Evolutionary conservation across 179 eudicot species (phyloP).

Genomic region (Sideroxylon spinosum): DNA sequence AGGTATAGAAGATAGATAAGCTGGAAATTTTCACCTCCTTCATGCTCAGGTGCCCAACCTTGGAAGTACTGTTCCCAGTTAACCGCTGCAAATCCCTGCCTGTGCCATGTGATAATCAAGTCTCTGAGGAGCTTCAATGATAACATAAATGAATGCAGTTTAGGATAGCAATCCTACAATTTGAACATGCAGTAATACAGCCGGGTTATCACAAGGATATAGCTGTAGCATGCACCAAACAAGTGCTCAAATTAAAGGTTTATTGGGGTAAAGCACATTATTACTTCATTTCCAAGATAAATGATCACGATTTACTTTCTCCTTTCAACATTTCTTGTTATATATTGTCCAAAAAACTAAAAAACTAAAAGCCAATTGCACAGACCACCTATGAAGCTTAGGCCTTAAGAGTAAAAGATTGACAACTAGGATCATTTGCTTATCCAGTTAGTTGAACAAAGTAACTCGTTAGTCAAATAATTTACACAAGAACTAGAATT

Average conservation of each 20-base stretch:
- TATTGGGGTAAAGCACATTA: not conserved
- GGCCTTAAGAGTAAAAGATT: too few species aligned
- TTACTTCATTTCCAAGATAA: not conserved
- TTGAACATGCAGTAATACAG: not conserved
- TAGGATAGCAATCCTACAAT: not conserved
- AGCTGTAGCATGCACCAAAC: not conserved
- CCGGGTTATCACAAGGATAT: not conserved
- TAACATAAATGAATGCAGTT: not conserved
- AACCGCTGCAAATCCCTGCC: conserved; percentile 97
- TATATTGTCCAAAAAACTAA: not conserved
- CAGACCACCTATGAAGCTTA: too few species aligned
- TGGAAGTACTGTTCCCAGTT: conserved; percentile 68
- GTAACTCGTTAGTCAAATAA: too few species aligned
- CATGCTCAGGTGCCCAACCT: conserved; percentile 65
- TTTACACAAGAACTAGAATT: too few species aligned
- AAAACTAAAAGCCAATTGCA: too few species aligned
- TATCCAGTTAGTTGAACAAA: too few species aligned
- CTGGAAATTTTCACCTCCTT: conserved; percentile 53
- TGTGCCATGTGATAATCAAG: conserved; percentile 49
- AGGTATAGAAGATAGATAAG: conserved; percentile 7
- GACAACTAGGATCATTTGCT: too few species aligned
- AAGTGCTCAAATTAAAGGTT: not conserved
- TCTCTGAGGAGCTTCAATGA: conserved; percentile 19
- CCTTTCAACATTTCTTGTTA: not conserved
- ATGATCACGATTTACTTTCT: not conserved